Evolutionary conservation across 805 yeast species (phyloP).

Genomic region (Kluyveromyces siamensis): DNA sequence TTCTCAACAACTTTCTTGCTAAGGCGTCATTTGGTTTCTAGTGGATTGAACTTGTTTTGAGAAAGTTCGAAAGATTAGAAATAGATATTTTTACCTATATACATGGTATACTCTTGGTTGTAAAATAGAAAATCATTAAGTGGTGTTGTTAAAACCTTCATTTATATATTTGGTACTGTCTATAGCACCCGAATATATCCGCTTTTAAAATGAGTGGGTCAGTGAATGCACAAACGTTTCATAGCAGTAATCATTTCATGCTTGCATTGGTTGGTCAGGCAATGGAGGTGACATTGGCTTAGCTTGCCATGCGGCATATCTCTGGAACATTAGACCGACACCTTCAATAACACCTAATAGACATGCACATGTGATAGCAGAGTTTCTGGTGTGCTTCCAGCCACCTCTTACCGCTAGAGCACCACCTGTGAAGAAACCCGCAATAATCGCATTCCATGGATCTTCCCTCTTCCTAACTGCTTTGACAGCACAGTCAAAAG

Average conservation of each 20-base stretch:
- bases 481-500: constrained; percentile 91
- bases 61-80: neutral
- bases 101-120: constrained; percentile 1
- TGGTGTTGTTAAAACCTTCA: neutral
- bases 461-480: constrained; percentile 96
- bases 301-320: constrained; percentile 79
- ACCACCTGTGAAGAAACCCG: constrained; percentile 98
- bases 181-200: neutral
- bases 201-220: neutral
- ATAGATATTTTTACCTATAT: neutral
- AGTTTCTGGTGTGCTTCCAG: constrained; percentile 91
- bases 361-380: constrained; percentile 97
- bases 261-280: constrained; percentile 38
- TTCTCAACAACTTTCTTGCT: no score
- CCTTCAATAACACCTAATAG: constrained; percentile 95
- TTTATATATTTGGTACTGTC: neutral
- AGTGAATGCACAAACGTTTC: neutral
- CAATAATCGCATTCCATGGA: constrained; percentile 96
- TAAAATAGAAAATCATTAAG: neutral
- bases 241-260: constrained; percentile 8
- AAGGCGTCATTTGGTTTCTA: neutral
- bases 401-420: constrained; percentile 98
- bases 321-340: constrained; percentile 92
- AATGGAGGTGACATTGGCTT: constrained; percentile 57
- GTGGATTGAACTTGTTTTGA: neutral